Base-by-base conservation (phyloP, 495 filamentous ascomycete genomes). In the Aspergillus haitiensis region DNA sequence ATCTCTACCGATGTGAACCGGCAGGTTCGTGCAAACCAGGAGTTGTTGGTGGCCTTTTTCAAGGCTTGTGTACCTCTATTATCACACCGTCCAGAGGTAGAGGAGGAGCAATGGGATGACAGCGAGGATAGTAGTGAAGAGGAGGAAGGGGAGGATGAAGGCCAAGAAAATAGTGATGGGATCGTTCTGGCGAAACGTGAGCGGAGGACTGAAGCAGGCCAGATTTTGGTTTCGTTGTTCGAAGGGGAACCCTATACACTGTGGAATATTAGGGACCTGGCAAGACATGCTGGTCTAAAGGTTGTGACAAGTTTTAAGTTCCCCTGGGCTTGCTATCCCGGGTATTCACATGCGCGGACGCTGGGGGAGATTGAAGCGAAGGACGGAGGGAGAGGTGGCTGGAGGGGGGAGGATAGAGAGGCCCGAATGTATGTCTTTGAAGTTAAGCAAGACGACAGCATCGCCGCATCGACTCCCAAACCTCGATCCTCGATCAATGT, bases 211-310 rank as follows among this genome's bases (percentile, higher is more conserved):
- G 75, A 68, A 5, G 68, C 73, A 7, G 91, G 91, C 4, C 84
- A 84, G 39, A 88, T 97, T 44, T 67, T 96, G 16, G 86, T 98
- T 1, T 95, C 92, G 2, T 71, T 97, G 6, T 98, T 98, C 69
- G 93, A 97, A 72, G 89, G 88, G 40, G 86, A 93, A 67, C 94
- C 93, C 1, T 98, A 98, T 71, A 92, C 90, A 8, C 79, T 97
- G 10, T 98, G 94, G 94, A 96, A 98, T 72, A 83, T 97, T 35
- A 83, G 86, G 16, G 92, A 96, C 71, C 75, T 98, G 16, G 94
- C 86, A 5, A 78, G 91, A 5, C 90, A 95, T 73, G 79, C 81
- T 7, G 92, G 91, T 18, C 75, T 97, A 50, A 79, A 81, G 50
- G 89, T 96, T 52, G 79, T 85, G 55, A 78, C 84, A 55, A 95